Conservation (phyloP, 1,139 yeast species). For the Kodamaea sp. region DNA sequence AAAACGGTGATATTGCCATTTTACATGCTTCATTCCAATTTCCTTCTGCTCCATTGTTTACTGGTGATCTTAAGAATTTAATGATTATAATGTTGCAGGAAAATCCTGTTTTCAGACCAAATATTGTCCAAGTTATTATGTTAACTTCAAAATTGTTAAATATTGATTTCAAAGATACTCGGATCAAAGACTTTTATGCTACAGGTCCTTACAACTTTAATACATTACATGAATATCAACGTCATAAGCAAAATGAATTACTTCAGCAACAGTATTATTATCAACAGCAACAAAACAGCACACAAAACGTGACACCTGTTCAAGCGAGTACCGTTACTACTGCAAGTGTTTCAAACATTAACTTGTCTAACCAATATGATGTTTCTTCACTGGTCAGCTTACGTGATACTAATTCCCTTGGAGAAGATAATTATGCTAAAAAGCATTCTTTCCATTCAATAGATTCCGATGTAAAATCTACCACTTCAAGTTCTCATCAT, state of each 20-base stretch:
- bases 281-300: conserved; percentile 26
- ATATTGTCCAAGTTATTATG: conserved; percentile 64
- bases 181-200: conserved; percentile 37
- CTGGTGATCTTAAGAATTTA: conserved; percentile 64
- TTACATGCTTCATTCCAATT: conserved; percentile 63
- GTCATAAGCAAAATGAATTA: conserved; percentile 35
- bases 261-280: conserved; percentile 36
- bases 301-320: too few species aligned
- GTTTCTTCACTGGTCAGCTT: too few species aligned
- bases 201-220: conserved; percentile 43
- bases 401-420: too few species aligned
- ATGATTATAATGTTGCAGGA: conserved; percentile 78
- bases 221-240: conserved; percentile 44
- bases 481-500: too few species aligned
- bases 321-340: too few species aligned
- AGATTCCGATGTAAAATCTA: too few species aligned
- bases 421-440: too few species aligned
- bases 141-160: conserved; percentile 33
- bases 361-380: too few species aligned
- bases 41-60: conserved; percentile 51
- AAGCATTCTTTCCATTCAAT: too few species aligned
- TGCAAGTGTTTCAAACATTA: too few species aligned
- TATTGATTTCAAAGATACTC: conserved; percentile 25
- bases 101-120: conserved; percentile 80
- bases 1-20: conserved; percentile 69